phyloP scores from a whole-genome alignment of 2,329 filamentous ascomycete genomes.

The Parasarocladium wereldwijsianum region DNA sequence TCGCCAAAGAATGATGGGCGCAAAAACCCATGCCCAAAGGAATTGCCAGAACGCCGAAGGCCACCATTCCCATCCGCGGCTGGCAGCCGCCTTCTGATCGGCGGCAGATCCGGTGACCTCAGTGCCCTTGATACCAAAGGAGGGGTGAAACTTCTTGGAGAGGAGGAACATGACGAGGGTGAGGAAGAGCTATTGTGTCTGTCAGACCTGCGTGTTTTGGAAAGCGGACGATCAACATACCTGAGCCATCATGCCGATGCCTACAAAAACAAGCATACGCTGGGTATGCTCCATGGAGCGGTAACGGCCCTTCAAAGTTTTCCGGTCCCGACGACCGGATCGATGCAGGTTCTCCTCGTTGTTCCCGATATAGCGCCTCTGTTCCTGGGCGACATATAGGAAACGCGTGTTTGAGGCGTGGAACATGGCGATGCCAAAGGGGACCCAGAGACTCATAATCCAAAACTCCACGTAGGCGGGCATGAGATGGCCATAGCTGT shows the following conservation, averaged over 20 bases:
- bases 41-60: conserved; percentile 49
- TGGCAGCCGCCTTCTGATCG: conserved; percentile 26
- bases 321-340: conserved; percentile 7
- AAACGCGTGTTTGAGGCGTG: conserved; percentile 48
- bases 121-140: conserved; percentile 45
- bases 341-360: not conserved
- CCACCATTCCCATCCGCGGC: conserved; percentile 54
- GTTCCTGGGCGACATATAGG: conserved; percentile 38
- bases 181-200: conserved; percentile 32
- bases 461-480: conserved; percentile 43
- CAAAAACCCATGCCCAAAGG: conserved; percentile 42
- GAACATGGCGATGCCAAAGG: conserved; percentile 49
- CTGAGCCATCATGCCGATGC: conserved; percentile 39
- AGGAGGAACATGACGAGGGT: conserved; percentile 46
- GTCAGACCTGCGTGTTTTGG: not conserved
- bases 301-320: conserved; percentile 21
- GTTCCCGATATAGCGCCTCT: conserved; percentile 18
- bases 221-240: conserved; percentile 19
- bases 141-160: conserved; percentile 49
- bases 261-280: conserved; percentile 34
- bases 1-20: conserved; percentile 43
- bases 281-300: conserved; percentile 27
- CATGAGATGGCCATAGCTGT: conserved; percentile 19
- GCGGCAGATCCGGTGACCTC: conserved; percentile 41
- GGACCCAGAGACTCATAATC: conserved; percentile 50